These are phyloP conservation scores for Astrothelium subdiscretum DNA, from an alignment of 495 filamentous ascomycete species.

Conservation along the genomic window DNA sequence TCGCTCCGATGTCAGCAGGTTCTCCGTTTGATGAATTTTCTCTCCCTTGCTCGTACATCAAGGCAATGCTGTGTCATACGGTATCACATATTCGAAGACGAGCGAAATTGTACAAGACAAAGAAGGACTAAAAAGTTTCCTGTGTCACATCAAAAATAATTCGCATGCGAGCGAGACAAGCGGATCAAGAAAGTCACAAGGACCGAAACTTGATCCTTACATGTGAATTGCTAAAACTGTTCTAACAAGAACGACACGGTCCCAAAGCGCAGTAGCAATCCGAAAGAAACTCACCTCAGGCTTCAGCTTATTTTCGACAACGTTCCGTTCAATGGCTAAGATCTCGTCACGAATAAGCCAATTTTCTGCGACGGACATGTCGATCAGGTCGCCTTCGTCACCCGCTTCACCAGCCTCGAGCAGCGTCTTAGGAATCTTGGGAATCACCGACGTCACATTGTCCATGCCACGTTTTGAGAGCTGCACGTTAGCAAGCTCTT, in stretches of 20 bases:
- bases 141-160: too few species aligned
- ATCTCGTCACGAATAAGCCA: background rate
- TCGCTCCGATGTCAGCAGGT: background rate
- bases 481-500: background rate
- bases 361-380: background rate
- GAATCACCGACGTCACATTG: background rate
- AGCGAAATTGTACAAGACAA: too few species aligned
- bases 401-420: background rate
- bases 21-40: background rate
- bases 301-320: background rate
- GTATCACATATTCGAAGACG: too few species aligned
- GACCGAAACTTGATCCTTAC: too few species aligned
- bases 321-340: background rate
- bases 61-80: too few species aligned
- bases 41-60: too few species aligned
- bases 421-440: background rate
- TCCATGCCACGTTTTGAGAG: background rate
- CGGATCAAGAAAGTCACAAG: too few species aligned
- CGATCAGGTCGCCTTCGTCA: background rate
- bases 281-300: background rate
- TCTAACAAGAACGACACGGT: too few species aligned
- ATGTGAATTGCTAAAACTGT: too few species aligned
- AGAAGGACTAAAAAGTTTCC: too few species aligned
- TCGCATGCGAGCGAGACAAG: too few species aligned
- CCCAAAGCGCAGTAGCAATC: too few species aligned